Evolutionary conservation across 805 yeast species (phyloP).

Genomic region (Zygotorulaspora sp.): DNA sequence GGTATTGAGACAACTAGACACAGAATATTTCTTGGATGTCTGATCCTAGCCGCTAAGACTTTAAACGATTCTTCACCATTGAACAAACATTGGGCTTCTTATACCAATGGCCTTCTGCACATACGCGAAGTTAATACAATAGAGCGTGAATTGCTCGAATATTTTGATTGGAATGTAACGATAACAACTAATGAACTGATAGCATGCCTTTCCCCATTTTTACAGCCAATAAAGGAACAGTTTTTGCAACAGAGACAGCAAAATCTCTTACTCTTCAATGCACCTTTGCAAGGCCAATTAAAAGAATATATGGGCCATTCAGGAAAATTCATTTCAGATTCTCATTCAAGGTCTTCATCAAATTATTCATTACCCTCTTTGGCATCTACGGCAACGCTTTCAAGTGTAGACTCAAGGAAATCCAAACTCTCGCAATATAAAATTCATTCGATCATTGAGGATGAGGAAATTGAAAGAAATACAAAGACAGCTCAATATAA

Average conservation of each 20-base stretch:
- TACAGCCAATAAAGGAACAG: conserved; percentile 60
- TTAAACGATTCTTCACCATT: conserved; percentile 92
- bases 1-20: conserved; percentile 94
- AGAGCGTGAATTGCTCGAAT: conserved; percentile 79
- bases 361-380: conserved; percentile 39
- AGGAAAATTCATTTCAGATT: conserved; percentile 15
- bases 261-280: conserved; percentile 26
- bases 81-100: conserved; percentile 93
- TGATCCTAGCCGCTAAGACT: conserved; percentile 87
- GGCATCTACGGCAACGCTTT: conserved; percentile 38
- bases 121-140: conserved; percentile 82
- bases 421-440: conserved; percentile 16
- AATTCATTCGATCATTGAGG: conserved; percentile 15
- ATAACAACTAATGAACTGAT: conserved; percentile 68
- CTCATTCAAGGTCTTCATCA: conserved; percentile 33
- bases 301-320: conserved; percentile 14
- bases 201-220: conserved; percentile 66
- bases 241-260: conserved; percentile 23
- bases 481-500: conserved; percentile 9
- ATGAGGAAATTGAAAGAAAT: conserved; percentile 7
- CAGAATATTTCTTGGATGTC: conserved; percentile 82
- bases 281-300: conserved; percentile 20
- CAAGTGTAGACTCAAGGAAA: conserved; percentile 22
- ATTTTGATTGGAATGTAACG: conserved; percentile 80
- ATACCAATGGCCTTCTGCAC: conserved; percentile 79